Evolutionary conservation across 2,329 filamentous ascomycete genomes (phyloP), one percentile per base, ranked within the genome.

Genomic region (Neospermospora avenae): DNA sequence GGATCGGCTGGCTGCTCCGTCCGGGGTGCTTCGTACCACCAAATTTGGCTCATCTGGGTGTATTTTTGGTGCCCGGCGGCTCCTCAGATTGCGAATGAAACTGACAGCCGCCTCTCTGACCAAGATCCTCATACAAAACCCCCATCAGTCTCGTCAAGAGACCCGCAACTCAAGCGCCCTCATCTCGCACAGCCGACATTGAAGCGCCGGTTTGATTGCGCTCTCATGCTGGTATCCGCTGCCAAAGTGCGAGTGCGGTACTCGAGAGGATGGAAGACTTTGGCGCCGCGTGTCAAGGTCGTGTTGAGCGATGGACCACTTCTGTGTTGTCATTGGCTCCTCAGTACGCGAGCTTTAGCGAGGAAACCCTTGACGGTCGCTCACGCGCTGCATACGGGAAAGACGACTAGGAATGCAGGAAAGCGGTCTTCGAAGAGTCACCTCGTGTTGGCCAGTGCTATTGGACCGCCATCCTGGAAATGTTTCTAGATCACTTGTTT

Each of bases 401-500:
- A 31, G 39, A 51, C 42, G 42, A 55, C 57, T 58, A 59, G 58
- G 37, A 60, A 57, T 41, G 45, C 65, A 62, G 39, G 52, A 48
- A 61, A 63, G 39, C 20, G 41, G 44, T 55, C 55, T 28, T 31
- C 20, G 22, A 63, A 61, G 63, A 66, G 57, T 65, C 62, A 65
- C 55, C 35, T 66, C 64, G 64, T 64, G 59, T 64, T 64, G 46
- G 60, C 44, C 58, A 4, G 34, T 28, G 39, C 57, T 34, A 65
- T 63, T 66, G 62, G 62, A 57, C 49, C 57, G 35, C 44, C 22
- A 18, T 39, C 49, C 54, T 61, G 28, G 46, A 53, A 49, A 64
- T 57, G 68, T 71, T 70, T 71, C 68, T 56, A 51, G 57, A 65
- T 65, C 63, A 55, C 62, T 60, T 42, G 68, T 71, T 71, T 71